Conservation (phyloP, 345 rosid species). For the Citrus maxima region DNA sequence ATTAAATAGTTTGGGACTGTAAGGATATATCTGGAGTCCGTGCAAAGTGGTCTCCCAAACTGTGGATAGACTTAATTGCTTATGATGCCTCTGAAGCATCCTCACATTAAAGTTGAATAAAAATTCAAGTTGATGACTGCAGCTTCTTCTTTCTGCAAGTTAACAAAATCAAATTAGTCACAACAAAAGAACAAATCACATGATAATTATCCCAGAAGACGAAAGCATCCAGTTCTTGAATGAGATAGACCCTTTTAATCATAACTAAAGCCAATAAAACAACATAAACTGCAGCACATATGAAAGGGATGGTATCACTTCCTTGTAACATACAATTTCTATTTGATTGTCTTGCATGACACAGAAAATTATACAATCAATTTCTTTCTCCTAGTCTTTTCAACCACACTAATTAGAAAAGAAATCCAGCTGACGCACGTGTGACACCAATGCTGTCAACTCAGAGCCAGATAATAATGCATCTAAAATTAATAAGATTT, state of each 20-base stretch:
- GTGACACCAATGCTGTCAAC: background rate
- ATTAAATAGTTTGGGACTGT: constrained; percentile 56
- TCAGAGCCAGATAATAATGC: background rate
- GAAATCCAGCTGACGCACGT: background rate
- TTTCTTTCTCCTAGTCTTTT: background rate
- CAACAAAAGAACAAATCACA: background rate
- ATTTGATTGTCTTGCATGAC: background rate
- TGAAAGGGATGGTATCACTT: background rate
- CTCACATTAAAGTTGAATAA: constrained; percentile 52
- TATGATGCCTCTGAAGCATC: constrained; percentile 71
- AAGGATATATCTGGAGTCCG: constrained; percentile 81
- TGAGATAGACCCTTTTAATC: background rate
- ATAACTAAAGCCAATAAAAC: background rate
- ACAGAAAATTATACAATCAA: background rate
- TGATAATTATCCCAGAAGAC: background rate
- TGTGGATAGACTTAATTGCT: constrained; percentile 50
- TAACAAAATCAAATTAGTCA: background rate
- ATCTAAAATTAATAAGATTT: background rate
- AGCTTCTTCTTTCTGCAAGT: constrained; percentile 69
- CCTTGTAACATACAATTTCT: background rate
- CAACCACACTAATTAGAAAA: background rate
- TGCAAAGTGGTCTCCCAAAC: constrained; percentile 68
- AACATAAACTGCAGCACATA: background rate
- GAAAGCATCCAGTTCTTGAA: background rate
- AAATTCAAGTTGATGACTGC: constrained; percentile 65